Conservation (phyloP, 345 rosid species). For the Populus deltoides region DNA sequence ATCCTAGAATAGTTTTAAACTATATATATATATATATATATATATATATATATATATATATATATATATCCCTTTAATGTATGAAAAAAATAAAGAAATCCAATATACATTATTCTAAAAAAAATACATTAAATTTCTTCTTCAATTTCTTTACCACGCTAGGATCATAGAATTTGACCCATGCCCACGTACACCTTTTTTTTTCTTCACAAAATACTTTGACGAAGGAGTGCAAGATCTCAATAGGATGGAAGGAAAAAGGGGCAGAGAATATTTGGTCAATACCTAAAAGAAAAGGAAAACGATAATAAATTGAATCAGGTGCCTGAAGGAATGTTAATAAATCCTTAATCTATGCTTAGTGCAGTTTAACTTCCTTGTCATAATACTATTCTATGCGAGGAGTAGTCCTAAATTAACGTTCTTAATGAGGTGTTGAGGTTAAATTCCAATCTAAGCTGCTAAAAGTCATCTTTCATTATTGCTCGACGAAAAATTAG, state of each 20-base stretch:
- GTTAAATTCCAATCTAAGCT: slow-evolving; percentile 22
- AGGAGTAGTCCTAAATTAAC: neutral
- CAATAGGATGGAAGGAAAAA: neutral
- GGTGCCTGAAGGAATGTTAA: slow-evolving; percentile 3
- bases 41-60: too few relatives aligned
- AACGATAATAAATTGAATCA: slow-evolving; percentile 6
- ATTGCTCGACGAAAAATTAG: neutral
- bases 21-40: too few relatives aligned
- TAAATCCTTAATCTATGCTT: slow-evolving; percentile 3
- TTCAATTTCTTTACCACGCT: neutral
- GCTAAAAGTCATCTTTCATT: neutral
- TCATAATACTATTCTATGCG: neutral
- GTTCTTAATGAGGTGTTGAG: neutral
- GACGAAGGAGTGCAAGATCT: slow-evolving; percentile 16
- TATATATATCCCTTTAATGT: too few relatives aligned
- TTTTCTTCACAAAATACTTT: slow-evolving; percentile 16
- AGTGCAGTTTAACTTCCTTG: slow-evolving; percentile 19
- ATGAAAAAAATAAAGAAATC: neutral
- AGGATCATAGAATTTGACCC: slow-evolving; percentile 33
- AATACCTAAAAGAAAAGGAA: slow-evolving; percentile 48
- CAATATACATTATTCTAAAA: neutral
- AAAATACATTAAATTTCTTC: neutral
- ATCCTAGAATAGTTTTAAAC: slow-evolving; percentile 50
- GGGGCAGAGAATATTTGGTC: slow-evolving; percentile 29
- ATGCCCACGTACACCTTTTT: neutral